phyloP scores from a whole-genome alignment of 345 rosid species.

The Bruguiera parviflora region DNA sequence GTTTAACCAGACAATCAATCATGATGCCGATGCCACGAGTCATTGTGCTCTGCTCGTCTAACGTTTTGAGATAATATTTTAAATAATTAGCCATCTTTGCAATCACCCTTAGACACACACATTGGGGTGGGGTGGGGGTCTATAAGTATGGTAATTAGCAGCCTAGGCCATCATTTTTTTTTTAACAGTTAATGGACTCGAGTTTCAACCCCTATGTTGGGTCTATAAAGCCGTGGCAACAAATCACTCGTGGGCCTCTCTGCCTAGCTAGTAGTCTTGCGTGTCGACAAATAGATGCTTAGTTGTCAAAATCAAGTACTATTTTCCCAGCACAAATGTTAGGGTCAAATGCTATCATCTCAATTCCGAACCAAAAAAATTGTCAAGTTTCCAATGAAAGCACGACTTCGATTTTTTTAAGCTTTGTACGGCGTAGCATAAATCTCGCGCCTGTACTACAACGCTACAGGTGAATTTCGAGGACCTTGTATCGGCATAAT shows the following conservation, averaged over 20 bases:
- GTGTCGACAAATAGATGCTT: slow-evolving; percentile 27
- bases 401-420: too few relatives aligned
- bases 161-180: slow-evolving; percentile 2
- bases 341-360: neutral
- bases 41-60: slow-evolving; percentile 9
- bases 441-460: too few relatives aligned
- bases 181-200: neutral
- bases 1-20: neutral
- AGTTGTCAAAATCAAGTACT: slow-evolving; percentile 2
- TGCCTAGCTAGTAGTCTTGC: neutral
- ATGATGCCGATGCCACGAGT: slow-evolving; percentile 10
- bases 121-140: neutral
- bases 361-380: too few relatives aligned
- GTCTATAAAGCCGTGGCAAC: slow-evolving; percentile 10
- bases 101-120: too few relatives aligned
- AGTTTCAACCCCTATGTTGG: slow-evolving; percentile 29
- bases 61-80: neutral
- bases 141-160: neutral
- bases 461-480: too few relatives aligned
- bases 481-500: too few relatives aligned
- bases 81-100: neutral
- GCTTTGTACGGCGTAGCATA: too few relatives aligned
- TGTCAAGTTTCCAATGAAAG: too few relatives aligned
- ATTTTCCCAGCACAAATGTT: neutral
- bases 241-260: slow-evolving; percentile 16